A percentile compares a stretch with the other conserved stretches of the same genome.
phyloP scores from a whole-genome alignment of 2,329 filamentous ascomycete species.

The Nigrospora sphaerica region DNA sequence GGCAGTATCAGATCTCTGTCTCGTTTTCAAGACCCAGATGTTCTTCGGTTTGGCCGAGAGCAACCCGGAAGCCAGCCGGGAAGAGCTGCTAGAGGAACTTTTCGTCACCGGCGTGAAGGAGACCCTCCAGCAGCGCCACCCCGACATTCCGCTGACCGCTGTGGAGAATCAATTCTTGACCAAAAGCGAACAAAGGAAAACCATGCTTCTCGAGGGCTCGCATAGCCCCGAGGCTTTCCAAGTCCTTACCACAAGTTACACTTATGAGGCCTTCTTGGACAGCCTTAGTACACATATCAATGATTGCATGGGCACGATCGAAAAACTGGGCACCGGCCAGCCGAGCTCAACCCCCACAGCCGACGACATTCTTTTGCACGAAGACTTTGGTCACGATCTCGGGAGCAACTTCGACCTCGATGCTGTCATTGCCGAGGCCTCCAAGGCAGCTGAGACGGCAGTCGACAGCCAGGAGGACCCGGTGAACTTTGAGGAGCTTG shows the following conservation, averaged over 20 bases:
- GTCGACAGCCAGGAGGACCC: slow-evolving; percentile 11
- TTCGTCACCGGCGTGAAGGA: slow-evolving; percentile 18
- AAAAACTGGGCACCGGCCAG: slow-evolving; percentile 14
- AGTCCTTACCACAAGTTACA: slow-evolving; percentile 16
- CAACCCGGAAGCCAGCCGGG: slow-evolving; percentile 15
- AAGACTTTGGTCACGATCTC: slow-evolving; percentile 10
- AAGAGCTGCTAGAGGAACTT: slow-evolving; percentile 18
- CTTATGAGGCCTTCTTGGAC: slow-evolving; percentile 24
- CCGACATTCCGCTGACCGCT: slow-evolving; percentile 11
- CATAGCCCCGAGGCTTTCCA: not conserved
- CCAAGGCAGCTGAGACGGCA: slow-evolving; percentile 19
- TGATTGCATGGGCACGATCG: slow-evolving; percentile 21
- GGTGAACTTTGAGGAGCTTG: slow-evolving; percentile 17
- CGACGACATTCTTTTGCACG: slow-evolving; percentile 12
- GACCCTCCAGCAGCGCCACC: slow-evolving; percentile 19
- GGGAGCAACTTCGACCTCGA: slow-evolving; percentile 20
- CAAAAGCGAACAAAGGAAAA: slow-evolving; percentile 16
- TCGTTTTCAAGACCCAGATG: slow-evolving; percentile 24
- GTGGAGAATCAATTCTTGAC: slow-evolving; percentile 19
- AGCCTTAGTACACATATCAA: slow-evolving; percentile 22
- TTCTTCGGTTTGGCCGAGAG: slow-evolving; percentile 22
- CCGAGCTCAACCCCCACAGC: slow-evolving; percentile 11
- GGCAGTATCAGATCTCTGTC: slow-evolving; percentile 21
- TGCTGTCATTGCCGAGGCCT: slow-evolving; percentile 21
- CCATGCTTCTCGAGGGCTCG: slow-evolving; percentile 21